Percentiles rank a stretch among this genome's conserved stretches.
phyloP scores from a whole-genome alignment of 2,329 filamentous ascomycete genomes.

The Atkinsonella hypoxylon region DNA sequence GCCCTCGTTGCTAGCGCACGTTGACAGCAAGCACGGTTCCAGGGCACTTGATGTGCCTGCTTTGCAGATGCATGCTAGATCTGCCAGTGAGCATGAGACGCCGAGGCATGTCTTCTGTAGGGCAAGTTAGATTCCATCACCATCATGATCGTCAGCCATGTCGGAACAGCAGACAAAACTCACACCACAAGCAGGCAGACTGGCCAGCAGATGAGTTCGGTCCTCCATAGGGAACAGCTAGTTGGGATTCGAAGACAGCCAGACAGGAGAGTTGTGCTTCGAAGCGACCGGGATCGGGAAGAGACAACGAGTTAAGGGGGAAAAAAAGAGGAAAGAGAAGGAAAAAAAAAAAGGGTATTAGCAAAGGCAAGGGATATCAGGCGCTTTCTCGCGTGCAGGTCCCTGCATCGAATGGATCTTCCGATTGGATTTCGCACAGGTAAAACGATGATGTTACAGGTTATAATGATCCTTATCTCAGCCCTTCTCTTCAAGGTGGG shows the following conservation, averaged over 20 bases:
- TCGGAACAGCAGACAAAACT: not conserved
- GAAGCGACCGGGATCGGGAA: not conserved
- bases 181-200: not conserved
- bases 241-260: not conserved
- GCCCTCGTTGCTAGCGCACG: not conserved
- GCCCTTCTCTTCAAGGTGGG: too few species aligned
- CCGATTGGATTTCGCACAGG: too few species aligned
- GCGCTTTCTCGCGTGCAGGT: too few species aligned
- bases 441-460: too few species aligned
- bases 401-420: too few species aligned
- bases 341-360: too few species aligned
- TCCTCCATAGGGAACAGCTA: not conserved
- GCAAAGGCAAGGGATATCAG: too few species aligned
- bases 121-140: not conserved
- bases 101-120: not conserved
- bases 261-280: not conserved
- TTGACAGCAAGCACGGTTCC: not conserved
- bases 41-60: not conserved
- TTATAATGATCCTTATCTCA: too few species aligned
- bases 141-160: not conserved
- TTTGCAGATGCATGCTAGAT: not conserved
- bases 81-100: not conserved
- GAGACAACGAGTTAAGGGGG: too few species aligned
- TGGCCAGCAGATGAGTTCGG: not conserved
- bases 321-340: too few species aligned